phyloP scores from a whole-genome alignment of 441 rosid genomes.

The Kokia cookei region DNA sequence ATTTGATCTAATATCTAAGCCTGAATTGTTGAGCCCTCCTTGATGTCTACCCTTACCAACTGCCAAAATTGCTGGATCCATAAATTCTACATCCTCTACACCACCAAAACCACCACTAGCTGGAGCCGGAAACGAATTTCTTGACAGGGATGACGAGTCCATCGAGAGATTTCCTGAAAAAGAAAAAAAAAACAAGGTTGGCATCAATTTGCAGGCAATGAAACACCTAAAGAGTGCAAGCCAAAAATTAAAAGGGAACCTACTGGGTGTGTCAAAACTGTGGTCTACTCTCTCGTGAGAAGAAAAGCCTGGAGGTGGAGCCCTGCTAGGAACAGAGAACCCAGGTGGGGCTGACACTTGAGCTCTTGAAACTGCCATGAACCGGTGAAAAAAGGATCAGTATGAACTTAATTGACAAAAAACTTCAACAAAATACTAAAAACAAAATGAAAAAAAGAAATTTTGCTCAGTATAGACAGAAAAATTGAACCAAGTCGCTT shows the following conservation, averaged over 20 bases:
- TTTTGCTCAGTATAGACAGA: too few species aligned
- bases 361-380: slow-evolving; percentile 56
- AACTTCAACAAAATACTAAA: neutral
- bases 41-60: slow-evolving; percentile 84
- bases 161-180: slow-evolving; percentile 43
- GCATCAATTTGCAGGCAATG: neutral
- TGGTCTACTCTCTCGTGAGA: slow-evolving; percentile 66
- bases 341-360: slow-evolving; percentile 94
- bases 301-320: slow-evolving; percentile 95
- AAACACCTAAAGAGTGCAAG: neutral
- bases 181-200: neutral
- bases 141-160: slow-evolving; percentile 38
- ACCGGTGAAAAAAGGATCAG: neutral
- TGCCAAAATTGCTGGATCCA: slow-evolving; percentile 94
- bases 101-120: slow-evolving; percentile 34
- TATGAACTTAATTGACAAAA: neutral
- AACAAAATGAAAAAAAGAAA: too few species aligned
- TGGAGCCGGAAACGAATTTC: slow-evolving; percentile 50
- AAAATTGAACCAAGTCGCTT: neutral
- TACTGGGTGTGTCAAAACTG: slow-evolving; percentile 52
- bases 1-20: slow-evolving; percentile 50
- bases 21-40: slow-evolving; percentile 45
- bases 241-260: slow-evolving; percentile 7
- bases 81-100: slow-evolving; percentile 63
- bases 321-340: slow-evolving; percentile 70